Evolutionary conservation across 306 rosid genomes (phyloP), one percentile per base, ranked within the genome.

Genomic region (Cicer pinnatifidum): DNA sequence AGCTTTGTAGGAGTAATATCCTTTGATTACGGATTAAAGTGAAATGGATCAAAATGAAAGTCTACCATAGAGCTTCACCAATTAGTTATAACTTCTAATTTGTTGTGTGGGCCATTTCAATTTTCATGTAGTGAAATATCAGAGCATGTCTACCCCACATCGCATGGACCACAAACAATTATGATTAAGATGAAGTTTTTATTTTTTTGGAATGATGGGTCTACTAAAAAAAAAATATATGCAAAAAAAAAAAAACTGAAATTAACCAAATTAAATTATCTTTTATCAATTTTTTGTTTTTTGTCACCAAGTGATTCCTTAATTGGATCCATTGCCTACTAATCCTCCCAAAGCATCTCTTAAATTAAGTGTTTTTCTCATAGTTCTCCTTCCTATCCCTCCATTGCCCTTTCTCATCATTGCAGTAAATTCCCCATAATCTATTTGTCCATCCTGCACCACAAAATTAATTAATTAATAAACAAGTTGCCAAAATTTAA

Each of bases 361-460:
- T 23, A 84, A 65, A 70, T 84, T 84, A 15, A 86, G 59, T 64
- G 87, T 82, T 51, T 60, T 86, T 76, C 88, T 86, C 88, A 86
- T 86, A 20, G 90, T 86, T 79, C 90, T 19, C 66, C 90, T 84
- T 74, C 90, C 90, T 52, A 86, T 75, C 39, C 84, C 90, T 76
- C 90, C 90, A 83, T 86, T 86, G 6, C 90, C 90, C 78, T 84
- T 84, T 77, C 88, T 84, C 91, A 87, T 85, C 89, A 87, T 84
- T 0, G 87, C 87, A 50, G 86, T 79, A 48, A 87, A 87, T 80
- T 87, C 91, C 44, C 76, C 82, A 81, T 85, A 87, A 80, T 87
- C 91, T 80, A 87, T 87, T 69, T 84, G 87, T 54, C 91, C 91
- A 82, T 87, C 91, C 91, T 87, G 91, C 80, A 82, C 4, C 41